Evolutionary conservation across 1,284 basidiomycete species (phyloP).

Genomic region (Apiotrichum mycotoxinovorans): DNA sequence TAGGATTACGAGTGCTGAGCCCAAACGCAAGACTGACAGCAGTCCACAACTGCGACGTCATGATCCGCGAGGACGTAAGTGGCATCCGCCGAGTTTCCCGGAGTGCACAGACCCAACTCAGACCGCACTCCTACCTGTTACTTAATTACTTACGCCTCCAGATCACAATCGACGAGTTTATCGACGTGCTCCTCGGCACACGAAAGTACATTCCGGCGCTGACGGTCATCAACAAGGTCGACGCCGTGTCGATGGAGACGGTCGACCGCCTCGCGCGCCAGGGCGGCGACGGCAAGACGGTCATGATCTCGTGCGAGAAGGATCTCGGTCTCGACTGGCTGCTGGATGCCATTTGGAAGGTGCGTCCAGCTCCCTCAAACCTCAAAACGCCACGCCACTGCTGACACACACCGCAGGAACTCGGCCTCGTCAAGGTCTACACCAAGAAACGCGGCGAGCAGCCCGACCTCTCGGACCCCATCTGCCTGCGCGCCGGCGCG

Average conservation of each 20-base stretch:
- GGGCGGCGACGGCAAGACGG: conserved; percentile 61
- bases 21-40: too few relatives aligned
- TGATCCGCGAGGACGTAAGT: conserved; percentile 91
- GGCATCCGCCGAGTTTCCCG: too few relatives aligned
- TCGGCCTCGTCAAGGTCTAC: conserved; percentile 85
- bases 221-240: conserved; percentile 96
- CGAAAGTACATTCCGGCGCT: conserved; percentile 89
- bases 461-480: conserved; percentile 87
- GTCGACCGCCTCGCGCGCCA: conserved; percentile 82
- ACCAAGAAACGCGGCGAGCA: conserved; percentile 94
- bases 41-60: conserved; percentile 90
- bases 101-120: too few relatives aligned
- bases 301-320: conserved; percentile 93
- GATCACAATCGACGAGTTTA: conserved; percentile 96
- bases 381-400: too few relatives aligned
- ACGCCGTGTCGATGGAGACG: conserved; percentile 81
- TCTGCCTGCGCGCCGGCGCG: conserved; percentile 85
- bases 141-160: conserved; percentile 43
- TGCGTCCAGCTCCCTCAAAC: conserved; percentile 5
- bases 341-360: conserved; percentile 83
- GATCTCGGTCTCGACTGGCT: conserved; percentile 84
- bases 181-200: conserved; percentile 87
- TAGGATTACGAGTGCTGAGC: too few relatives aligned
- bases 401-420: conserved; percentile 49
- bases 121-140: too few relatives aligned